These are phyloP conservation scores for Penicillium turbatum DNA, from an alignment of 495 filamentous ascomycete genomes.

Conservation along the genomic window DNA sequence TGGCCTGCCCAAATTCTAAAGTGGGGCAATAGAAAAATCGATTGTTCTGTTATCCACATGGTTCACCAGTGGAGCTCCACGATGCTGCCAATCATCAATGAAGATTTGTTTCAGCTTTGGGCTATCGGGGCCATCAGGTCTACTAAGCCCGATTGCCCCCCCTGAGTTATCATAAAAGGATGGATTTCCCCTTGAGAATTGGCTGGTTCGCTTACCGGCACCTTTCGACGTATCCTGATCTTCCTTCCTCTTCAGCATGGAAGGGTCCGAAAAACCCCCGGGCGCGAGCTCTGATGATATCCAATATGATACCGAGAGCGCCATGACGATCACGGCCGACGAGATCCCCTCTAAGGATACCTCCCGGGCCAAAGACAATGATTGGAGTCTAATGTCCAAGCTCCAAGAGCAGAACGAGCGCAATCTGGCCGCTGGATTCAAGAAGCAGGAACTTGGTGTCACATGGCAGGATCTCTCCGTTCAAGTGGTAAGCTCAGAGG, in stretches of 20 bases:
- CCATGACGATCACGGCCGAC: constrained; percentile 25
- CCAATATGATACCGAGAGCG: constrained; percentile 32
- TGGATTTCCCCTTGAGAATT: background rate
- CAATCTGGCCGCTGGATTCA: constrained; percentile 44
- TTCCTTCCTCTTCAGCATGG: constrained; percentile 18
- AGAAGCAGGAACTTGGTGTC: constrained; percentile 48
- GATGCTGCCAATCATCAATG: no score
- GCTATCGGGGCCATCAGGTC: no score
- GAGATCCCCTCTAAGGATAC: constrained; percentile 16
- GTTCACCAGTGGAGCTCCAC: no score
- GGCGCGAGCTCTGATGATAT: constrained; percentile 11
- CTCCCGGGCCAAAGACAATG: constrained; percentile 25
- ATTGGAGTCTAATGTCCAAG: constrained; percentile 45
- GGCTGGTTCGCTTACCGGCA: background rate
- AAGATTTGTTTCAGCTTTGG: no score
- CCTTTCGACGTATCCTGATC: background rate
- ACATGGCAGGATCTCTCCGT: constrained; percentile 51
- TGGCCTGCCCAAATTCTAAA: no score
- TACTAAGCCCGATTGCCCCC: background rate
- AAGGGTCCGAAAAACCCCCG: constrained; percentile 17
- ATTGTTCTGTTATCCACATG: no score
- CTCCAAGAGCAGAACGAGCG: constrained; percentile 42
- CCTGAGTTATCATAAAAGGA: background rate
- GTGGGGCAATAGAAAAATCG: no score
- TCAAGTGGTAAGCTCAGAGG: constrained; percentile 40